Conservation (phyloP, 78 protist species). For the Mastigamoeba balamuthi region DNA sequence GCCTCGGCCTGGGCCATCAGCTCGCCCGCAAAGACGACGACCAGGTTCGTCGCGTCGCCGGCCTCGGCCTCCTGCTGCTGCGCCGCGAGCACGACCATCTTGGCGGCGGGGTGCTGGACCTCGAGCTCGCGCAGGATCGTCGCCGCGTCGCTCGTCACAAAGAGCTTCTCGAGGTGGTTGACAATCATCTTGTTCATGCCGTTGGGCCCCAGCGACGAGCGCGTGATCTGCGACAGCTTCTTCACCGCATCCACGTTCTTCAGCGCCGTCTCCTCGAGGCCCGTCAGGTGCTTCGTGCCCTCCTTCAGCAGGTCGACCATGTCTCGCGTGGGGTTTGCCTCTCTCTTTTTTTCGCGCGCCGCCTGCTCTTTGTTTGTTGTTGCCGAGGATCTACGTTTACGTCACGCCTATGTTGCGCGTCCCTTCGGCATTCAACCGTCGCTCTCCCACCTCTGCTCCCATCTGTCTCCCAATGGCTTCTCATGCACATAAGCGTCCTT, state of each 20-base stretch:
- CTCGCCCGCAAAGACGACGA: conserved; percentile 92
- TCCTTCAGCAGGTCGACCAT: conserved; percentile 54
- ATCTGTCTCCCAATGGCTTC: no score
- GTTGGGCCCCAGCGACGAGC: conserved; percentile 97
- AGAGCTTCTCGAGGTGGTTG: conserved; percentile 94
- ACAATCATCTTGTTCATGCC: conserved; percentile 98
- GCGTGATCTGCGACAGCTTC: conserved; percentile 76
- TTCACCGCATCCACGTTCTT: conserved; percentile 90
- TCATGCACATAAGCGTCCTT: no score
- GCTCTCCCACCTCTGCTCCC: no score
- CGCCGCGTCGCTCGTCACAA: conserved; percentile 97
- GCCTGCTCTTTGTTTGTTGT: no score
- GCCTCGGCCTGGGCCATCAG: conserved; percentile 85
- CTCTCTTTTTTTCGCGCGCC: no score
- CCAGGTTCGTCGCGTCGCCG: conserved; percentile 97
- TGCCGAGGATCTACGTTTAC: no score
- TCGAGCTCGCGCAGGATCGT: conserved; percentile 94
- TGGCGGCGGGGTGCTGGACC: conserved; percentile 97
- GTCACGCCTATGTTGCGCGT: no score
- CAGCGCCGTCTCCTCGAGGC: conserved; percentile 89
- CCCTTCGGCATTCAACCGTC: no score
- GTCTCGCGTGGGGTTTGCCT: no score
- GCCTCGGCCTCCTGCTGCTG: conserved; percentile 91
- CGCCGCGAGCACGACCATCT: conserved; percentile 88
- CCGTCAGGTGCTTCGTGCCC: conserved; percentile 60